Evolutionary conservation across 495 filamentous ascomycete species (phyloP).

Genomic region (Acidomyces sp.): DNA sequence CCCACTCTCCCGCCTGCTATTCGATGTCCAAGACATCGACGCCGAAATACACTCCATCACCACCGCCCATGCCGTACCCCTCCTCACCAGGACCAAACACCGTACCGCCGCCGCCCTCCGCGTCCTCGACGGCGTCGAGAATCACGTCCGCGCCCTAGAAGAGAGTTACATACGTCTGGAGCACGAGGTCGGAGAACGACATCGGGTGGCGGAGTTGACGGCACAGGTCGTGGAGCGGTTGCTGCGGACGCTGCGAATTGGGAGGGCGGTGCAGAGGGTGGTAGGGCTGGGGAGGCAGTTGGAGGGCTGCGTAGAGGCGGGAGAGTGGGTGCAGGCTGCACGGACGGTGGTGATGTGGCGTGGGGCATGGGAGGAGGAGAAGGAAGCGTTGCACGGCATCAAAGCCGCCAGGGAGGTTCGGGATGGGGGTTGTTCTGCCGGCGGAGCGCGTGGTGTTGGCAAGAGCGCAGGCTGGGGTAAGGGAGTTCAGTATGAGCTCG

Average conservation of each 20-base stretch:
- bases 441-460: slow-evolving; percentile 54
- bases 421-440: slow-evolving; percentile 51
- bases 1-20: slow-evolving; percentile 83
- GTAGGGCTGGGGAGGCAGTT: slow-evolving; percentile 74
- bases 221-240: slow-evolving; percentile 57
- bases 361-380: slow-evolving; percentile 64
- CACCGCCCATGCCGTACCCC: slow-evolving; percentile 65
- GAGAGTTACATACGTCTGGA: slow-evolving; percentile 72
- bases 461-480: slow-evolving; percentile 65
- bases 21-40: slow-evolving; percentile 94
- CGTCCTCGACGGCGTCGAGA: slow-evolving; percentile 58
- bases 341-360: slow-evolving; percentile 62
- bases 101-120: slow-evolving; percentile 54
- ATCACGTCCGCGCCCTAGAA: slow-evolving; percentile 64
- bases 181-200: slow-evolving; percentile 67
- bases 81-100: slow-evolving; percentile 64
- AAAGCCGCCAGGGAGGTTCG: slow-evolving; percentile 53
- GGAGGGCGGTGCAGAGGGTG: slow-evolving; percentile 59
- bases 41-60: slow-evolving; percentile 86
- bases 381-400: slow-evolving; percentile 58
- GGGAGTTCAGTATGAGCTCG: slow-evolving; percentile 69
- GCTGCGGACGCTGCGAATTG: slow-evolving; percentile 64
- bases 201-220: slow-evolving; percentile 69
- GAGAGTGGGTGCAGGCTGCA: slow-evolving; percentile 60
- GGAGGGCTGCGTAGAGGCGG: slow-evolving; percentile 50